Conservation (phyloP, 106 monocot genomes). For the Gastrodia elata region DNA sequence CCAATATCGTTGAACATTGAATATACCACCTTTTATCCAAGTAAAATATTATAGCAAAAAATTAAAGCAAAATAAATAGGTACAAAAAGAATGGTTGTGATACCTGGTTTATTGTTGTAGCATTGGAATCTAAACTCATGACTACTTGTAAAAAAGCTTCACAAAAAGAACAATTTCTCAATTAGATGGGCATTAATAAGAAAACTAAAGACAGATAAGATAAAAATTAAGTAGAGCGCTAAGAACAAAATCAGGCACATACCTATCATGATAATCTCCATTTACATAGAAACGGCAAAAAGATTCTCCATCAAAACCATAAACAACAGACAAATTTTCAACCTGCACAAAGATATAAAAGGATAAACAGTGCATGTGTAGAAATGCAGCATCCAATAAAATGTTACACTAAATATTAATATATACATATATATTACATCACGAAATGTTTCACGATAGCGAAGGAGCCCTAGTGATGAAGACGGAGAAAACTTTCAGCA, state of each 20-base stretch:
- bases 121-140: conserved; percentile 38
- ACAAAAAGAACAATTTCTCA: conserved; percentile 1
- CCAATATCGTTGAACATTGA: conserved; percentile 49
- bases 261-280: conserved; percentile 25
- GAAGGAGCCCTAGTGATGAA: too few species aligned
- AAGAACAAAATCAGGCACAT: not conserved
- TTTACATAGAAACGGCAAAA: conserved; percentile 45
- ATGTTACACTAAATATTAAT: too few species aligned
- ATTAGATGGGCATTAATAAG: not conserved
- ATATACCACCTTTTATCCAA: conserved; percentile 12
- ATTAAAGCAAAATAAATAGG: not conserved
- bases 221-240: not conserved
- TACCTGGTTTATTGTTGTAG: conserved; percentile 25
- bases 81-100: not conserved
- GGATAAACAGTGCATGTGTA: not conserved
- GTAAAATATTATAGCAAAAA: conserved; percentile 11
- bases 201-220: not conserved
- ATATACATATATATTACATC: too few species aligned
- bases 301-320: conserved; percentile 43
- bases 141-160: conserved; percentile 35
- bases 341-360: conserved; percentile 10
- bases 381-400: not conserved
- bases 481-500: too few species aligned
- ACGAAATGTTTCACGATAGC: too few species aligned
- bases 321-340: conserved; percentile 47